Conservation (phyloP, 208 protist species). For the Leishmania aethiopica region DNA sequence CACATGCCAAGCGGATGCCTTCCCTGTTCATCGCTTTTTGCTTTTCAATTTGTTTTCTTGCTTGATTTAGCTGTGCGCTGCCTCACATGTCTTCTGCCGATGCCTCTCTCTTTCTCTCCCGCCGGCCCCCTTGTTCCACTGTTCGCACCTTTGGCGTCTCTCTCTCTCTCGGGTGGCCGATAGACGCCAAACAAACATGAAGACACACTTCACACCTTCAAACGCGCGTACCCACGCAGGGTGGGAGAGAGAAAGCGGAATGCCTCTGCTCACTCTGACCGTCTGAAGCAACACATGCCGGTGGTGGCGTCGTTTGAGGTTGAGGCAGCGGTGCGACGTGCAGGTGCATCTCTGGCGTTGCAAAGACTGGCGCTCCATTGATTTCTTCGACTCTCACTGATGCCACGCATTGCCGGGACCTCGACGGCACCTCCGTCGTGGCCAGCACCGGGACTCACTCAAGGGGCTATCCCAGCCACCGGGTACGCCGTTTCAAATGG, state of each 20-base stretch:
- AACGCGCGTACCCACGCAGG: not conserved
- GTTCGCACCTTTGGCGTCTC: not conserved
- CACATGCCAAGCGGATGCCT: not conserved
- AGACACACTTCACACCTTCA: not conserved
- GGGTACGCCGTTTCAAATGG: not conserved
- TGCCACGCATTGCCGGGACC: not conserved
- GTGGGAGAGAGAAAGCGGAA: not conserved
- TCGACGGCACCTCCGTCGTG: not conserved
- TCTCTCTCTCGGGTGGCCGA: not conserved
- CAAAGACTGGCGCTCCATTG: not conserved
- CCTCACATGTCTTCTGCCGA: not conserved
- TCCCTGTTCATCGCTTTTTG: not conserved
- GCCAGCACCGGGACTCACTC: not conserved
- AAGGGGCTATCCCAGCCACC: not conserved
- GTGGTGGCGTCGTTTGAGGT: not conserved
- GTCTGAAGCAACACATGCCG: not conserved
- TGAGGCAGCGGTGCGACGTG: not conserved
- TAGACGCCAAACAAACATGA: not conserved
- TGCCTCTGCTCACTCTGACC: not conserved
- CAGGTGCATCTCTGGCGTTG: not conserved
- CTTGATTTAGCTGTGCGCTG: not conserved
- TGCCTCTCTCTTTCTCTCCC: not conserved
- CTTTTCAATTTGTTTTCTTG: not conserved
- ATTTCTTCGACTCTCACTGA: not conserved
- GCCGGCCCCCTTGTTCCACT: not conserved